phyloP scores from a whole-genome alignment of 768 basidiomycete genomes.

The Mycena capillaripes region DNA sequence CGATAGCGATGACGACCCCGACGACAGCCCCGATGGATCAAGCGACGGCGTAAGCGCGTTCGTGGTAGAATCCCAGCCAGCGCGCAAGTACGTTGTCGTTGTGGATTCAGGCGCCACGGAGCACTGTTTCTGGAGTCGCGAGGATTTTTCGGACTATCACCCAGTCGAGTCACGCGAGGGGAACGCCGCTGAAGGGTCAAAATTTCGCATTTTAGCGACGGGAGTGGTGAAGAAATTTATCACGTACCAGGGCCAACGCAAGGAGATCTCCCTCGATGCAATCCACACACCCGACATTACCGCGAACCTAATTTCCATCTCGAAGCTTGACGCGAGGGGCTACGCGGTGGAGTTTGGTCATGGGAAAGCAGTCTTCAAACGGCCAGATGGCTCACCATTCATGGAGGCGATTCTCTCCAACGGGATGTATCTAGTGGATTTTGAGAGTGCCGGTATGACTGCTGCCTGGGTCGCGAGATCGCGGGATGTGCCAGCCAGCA shows the following conservation, averaged over 20 bases:
- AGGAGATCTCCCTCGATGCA: conserved; percentile 1
- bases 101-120: conserved; percentile 6
- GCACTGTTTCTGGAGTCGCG: conserved; percentile 1
- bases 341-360: not conserved
- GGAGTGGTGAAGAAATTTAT: not conserved
- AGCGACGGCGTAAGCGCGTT: not conserved
- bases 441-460: not conserved
- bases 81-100: not conserved
- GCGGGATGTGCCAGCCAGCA: not conserved
- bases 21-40: not conserved
- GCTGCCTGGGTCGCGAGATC: not conserved
- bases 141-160: conserved; percentile 6
- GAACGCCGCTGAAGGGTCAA: too few relatives aligned
- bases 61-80: not conserved
- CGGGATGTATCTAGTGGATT: not conserved
- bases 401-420: not conserved
- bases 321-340: conserved; percentile 3
- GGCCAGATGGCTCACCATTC: not conserved
- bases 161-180: not conserved
- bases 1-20: not conserved
- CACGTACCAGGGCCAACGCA: not conserved
- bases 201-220: conserved; percentile 6
- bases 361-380: conserved; percentile 1
- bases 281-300: conserved; percentile 17
- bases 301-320: conserved; percentile 10